Base-by-base conservation (phyloP, 768 basidiomycete genomes). In the Boletus vermiculosoides region DNA sequence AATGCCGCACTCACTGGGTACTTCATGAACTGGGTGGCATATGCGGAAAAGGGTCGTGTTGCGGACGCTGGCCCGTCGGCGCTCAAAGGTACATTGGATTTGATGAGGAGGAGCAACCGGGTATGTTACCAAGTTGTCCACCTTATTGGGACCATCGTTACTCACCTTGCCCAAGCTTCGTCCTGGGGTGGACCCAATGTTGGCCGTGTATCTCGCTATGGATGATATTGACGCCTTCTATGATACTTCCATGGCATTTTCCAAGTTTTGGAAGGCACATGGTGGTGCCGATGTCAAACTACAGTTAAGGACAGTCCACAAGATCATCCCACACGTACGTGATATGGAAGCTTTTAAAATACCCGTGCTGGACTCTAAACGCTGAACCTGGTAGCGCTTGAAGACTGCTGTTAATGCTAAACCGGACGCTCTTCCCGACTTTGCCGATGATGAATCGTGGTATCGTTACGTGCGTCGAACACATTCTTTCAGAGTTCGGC, bases 1-100 rank as follows among this genome's bases (percentile, higher is more conserved):
- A 47, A 59, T 34, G 73, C 78, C 5, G 57, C 74, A 0, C 63
- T 82, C 7, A 58, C 79, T 7, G 77, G 75, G 16, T 77, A 77
- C 53, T 79, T 76, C 54, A 78, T 81, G 80, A 82, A 81, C 54
- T 82, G 80, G 80, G 55, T 46, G n/a, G 34, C 46, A 6, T 47
- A 56, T 42, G 1, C 51, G 0, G 30, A 40, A 18, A 45, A 55
- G 6, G 62, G 51, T 3, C 18, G 57, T 15, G 52, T 61, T 39
- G 36, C 6, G 30, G 45, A 60, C 1, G 54, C 65, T 31, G 63
- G 54, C 2, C 54, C 15, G 1, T 48, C 42, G 2, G 47, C 12
- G 7, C 10, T 58, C 4, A 44, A 13, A 16, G 33, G 28, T 1
- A 6, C 59, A 20, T 1, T 73, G 23, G 54, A 44, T 2, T 40